Evolutionary conservation across 148 eudicot species (phyloP), one percentile per base, ranked within the genome.

Genomic region (Suaeda aralocaspica): DNA sequence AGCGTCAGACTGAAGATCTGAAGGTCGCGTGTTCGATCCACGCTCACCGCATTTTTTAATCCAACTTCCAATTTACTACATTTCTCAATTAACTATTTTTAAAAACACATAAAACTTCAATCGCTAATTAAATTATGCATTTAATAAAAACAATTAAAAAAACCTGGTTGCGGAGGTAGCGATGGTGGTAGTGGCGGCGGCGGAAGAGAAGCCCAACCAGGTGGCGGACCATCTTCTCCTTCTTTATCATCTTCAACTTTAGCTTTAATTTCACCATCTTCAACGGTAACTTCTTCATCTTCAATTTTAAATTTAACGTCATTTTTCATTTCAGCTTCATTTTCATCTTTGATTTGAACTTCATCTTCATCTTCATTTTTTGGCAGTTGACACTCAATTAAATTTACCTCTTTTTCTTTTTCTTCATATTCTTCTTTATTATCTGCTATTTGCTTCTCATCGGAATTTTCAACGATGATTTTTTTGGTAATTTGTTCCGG

Each of bases 1-100:
- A 78, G 85, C 82, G 85, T 82, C 78, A 78, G 82, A 75, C 74
- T 68, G 81, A 79, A 78, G 84, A 81, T 81, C 80, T 81, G 78
- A 84, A 81, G 82, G 94, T 88, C 92, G 77, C 90, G 97, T 91
- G 95, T 89, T 91, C 97, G 97, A 91, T 91, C 95, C 95, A 91
- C 94, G 94, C 76, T 89, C 97, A 89, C 97, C 95, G 97, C 97
- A 91, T 22, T 52, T 28, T 57, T 22, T 21, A 15, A 1, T 11
- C 3, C 4, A 2, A 30, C 5, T 14, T 48, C 21, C 21, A 41
- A 28, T 30, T 18, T 26, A 6, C 8, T 36, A 36, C 4, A 68
- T 34, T 12, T 26, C n/a, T 4, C 21, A 5, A 13, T 52, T 22
- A 36, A 3, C 8, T 36, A 3, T 36, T 36, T 36, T 36, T 36